These are phyloP conservation scores for Diatrype stigma DNA, from an alignment of 2,329 filamentous ascomycete species.

Conservation along the genomic window DNA sequence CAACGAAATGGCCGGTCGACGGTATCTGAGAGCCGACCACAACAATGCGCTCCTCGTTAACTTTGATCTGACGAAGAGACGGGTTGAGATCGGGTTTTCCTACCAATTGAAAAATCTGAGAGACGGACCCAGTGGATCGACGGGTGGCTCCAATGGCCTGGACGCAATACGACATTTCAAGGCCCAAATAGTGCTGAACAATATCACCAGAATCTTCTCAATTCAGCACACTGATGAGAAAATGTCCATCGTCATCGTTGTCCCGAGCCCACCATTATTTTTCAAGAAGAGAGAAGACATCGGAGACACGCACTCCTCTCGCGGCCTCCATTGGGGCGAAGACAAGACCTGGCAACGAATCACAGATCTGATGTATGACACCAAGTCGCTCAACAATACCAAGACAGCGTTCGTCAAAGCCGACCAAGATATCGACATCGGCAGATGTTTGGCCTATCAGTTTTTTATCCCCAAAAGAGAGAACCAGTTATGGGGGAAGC, in stretches of 20 bases:
- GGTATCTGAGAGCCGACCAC: conserved; percentile 31
- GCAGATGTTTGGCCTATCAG: conserved; percentile 54
- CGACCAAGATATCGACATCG: conserved; percentile 44
- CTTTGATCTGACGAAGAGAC: conserved; percentile 35
- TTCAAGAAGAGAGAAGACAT: conserved; percentile 35
- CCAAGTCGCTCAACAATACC: conserved; percentile 25
- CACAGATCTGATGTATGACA: conserved; percentile 39
- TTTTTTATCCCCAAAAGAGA: conserved; percentile 35
- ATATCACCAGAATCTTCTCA: conserved; percentile 42
- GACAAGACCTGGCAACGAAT: conserved; percentile 46
- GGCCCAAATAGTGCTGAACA: conserved; percentile 39
- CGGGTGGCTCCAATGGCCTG: conserved; percentile 12
- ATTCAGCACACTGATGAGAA: conserved; percentile 26
- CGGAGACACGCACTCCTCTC: conserved; percentile 28
- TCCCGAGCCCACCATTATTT: conserved; percentile 46
- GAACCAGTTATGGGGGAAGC: conserved; percentile 31
- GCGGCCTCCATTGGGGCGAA: conserved; percentile 33
- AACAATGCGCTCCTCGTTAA: conserved; percentile 27
- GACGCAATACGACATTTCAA: conserved; percentile 29
- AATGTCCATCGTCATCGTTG: conserved; percentile 41
- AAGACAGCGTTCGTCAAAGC: conserved; percentile 37
- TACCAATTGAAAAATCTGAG: conserved; percentile 21
- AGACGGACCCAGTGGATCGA: conserved; percentile 4
- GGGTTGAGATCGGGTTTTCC: conserved; percentile 37
- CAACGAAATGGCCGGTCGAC: conserved; percentile 56